Conservation (phyloP, 179 eudicot genomes). For the Patellifolia procumbens region DNA sequence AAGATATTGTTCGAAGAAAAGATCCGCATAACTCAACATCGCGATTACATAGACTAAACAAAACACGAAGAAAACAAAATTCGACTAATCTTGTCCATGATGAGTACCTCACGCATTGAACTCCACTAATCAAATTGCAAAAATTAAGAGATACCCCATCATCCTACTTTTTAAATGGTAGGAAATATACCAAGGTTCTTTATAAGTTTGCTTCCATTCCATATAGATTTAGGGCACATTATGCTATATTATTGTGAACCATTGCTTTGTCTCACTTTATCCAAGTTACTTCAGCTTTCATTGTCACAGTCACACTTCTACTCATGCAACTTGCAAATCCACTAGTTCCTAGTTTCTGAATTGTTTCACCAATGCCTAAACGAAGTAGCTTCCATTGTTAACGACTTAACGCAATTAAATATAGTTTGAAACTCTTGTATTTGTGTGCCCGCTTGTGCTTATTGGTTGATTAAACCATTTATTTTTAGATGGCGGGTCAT, state of each 20-base stretch:
- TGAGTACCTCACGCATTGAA: background rate
- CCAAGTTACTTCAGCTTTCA: constrained; percentile 3
- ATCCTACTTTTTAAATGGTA: constrained; percentile 5
- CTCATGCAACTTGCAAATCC: constrained; percentile 20
- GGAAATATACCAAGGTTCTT: constrained; percentile 16
- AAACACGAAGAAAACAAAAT: background rate
- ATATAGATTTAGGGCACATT: constrained; percentile 8
- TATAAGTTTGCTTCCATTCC: background rate
- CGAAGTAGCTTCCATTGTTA: background rate
- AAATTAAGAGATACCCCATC: constrained; percentile 2
- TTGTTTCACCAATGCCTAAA: background rate
- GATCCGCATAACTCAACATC: background rate
- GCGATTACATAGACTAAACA: no score
- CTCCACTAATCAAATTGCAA: constrained; percentile 1
- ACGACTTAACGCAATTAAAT: background rate
- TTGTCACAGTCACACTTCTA: background rate
- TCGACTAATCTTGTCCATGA: background rate
- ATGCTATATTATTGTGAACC: constrained; percentile 31
- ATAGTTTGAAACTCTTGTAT: background rate
- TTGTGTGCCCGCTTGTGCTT: no score
- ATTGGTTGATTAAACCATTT: no score
- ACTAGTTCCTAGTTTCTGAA: background rate
- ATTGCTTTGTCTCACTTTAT: constrained; percentile 26
- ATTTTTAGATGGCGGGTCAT: no score
- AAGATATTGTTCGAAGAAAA: no score